Base-by-base conservation (phyloP, 139 green algal genomes). In the Pleodorina starrii region DNA sequence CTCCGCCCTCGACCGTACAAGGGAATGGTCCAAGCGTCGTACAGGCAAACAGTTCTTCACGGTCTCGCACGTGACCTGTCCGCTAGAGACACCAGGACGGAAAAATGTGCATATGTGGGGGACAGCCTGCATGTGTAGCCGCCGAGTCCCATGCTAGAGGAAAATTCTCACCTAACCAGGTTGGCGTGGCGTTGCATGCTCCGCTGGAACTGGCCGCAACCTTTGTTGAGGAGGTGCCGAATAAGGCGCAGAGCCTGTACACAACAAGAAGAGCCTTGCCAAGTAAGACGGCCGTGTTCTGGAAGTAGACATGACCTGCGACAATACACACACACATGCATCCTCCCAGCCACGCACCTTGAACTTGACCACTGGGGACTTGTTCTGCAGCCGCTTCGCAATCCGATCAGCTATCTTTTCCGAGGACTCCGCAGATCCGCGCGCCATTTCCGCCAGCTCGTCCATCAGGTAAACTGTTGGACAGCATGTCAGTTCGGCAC, bases 391-490 rank as follows among this genome's bases (percentile, higher is more conserved):
- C 12, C 93, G 89, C 43, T 91, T 93, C 32, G 85, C 44, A 11
- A 97, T 85, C 19, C 88, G 80, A 7, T 97, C 95, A 7, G 95
- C 92, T 11, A 95, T 90, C 0, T 74, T 84, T 16, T 93, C 74
- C 0, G 92, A 85, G 6, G 81, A 44, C 6, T 97, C 93, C 14
- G 79, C 23, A 40, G 87, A 90, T 38, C 89, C 72, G 1, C 92
- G 86, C 38, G 92, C 44, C 19, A 94, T 48, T 25, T 94, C 73
- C 21, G 88, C 91, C 32, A 98, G 88, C 81, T 98, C 95, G 38
- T 98, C 95, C 84, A 98, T 90, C 21, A 97, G 78, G 66, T 97
- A 98, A 38, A 98, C 95, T 97, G 93, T 72, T 80, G 17, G 10
- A 66, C 25, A 32, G 54, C 6, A 12, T n/a, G n/a, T n/a, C n/a